Base-by-base conservation (phyloP, 2,329 filamentous ascomycete species). In the Aspergillus calidoustus region DNA sequence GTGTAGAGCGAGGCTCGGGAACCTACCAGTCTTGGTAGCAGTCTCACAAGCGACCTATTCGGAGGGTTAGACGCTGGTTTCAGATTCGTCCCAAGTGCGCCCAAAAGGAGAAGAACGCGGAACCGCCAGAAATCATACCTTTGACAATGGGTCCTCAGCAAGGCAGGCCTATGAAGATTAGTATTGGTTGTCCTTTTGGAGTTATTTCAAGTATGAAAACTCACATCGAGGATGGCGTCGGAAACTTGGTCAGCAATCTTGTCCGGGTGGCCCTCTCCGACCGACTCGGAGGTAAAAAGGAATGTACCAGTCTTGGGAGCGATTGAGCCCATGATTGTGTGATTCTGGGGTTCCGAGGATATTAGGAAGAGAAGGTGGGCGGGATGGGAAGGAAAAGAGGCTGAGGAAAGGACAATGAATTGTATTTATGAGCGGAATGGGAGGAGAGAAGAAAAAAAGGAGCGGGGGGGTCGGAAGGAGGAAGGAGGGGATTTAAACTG, bases 181-280 rank as follows among this genome's bases (percentile, higher is more conserved):
- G 34, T 41, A 15, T 41, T 15, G 5, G 11, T 41, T 41, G 13
- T 25, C 19, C 17, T 43, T 11, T 43, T 11, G 19, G 15, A 25
- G 22, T 54, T 17, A 15, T 7, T 25, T 6, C 3, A 15, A 15
- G 9, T 15, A 5, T 41, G 9, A 3, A 17, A n/a, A 43, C 51
- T 5, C 23, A 54, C 48, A 86, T 99, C 95, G 84, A 99, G 93
- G 76, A 99, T 88, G 74, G 95, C 94, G 84, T 99, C 95, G 67
- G 94, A 98, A 77, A 98, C 92, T 86, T 99, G 95, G 80, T 99
- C 95, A 81, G 91, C 92, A 79, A 97, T 97, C 90, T 97, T 97
- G 82, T 96, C 93, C 75, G 93, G 92, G 84, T 96, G 93, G 71
- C 91, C 91, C 83, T 94, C 91, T 78, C 91, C 91, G 76, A 94